Conservation (phyloP, 2,329 filamentous ascomycete genomes). For the Penicillium sp. region DNA sequence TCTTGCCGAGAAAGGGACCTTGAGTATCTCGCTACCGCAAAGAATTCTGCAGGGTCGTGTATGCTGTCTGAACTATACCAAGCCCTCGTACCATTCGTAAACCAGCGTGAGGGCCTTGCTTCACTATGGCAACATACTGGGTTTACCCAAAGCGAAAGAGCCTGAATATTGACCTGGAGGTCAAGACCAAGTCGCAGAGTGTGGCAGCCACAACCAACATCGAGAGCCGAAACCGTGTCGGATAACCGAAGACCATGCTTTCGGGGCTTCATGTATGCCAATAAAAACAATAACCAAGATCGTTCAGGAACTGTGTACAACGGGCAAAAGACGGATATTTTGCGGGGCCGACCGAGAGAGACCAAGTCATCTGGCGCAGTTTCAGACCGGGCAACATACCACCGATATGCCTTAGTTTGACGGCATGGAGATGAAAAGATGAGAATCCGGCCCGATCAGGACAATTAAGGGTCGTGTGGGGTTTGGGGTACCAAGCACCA, state of each 20-base stretch:
- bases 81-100: neutral
- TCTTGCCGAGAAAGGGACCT: neutral
- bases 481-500: constrained; percentile 1
- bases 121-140: neutral
- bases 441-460: neutral
- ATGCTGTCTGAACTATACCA: neutral
- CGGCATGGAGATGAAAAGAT: neutral
- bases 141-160: neutral
- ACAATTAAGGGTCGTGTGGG: neutral
- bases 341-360: constrained; percentile 10
- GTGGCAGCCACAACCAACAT: neutral
- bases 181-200: neutral
- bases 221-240: neutral
- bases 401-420: neutral
- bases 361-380: neutral
- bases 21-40: neutral
- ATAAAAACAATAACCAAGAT: neutral
- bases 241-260: neutral
- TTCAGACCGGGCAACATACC: neutral
- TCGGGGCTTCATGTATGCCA: neutral
- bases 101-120: neutral
- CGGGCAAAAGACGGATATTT: constrained; percentile 12
- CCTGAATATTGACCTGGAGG: neutral
- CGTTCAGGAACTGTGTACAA: neutral
- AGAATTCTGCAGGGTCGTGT: neutral